These are phyloP conservation scores for Ascochyta clinopodiicola DNA, from an alignment of 2,329 filamentous ascomycete genomes.

Conservation along the genomic window DNA sequence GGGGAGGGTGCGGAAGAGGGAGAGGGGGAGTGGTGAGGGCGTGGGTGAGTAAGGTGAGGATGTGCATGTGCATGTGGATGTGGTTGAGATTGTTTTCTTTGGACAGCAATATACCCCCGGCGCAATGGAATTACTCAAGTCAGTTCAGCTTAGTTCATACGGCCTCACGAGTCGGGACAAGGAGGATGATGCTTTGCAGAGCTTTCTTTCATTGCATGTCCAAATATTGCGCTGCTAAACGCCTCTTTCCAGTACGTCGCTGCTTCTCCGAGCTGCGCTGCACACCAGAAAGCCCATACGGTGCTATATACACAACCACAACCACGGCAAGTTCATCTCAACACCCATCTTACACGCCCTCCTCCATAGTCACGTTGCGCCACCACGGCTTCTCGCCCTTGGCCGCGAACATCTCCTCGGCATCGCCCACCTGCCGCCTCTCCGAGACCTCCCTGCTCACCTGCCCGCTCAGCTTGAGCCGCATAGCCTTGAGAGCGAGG, in stretches of 20 bases:
- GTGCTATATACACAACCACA: slow-evolving; percentile 2
- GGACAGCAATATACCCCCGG: slow-evolving; percentile 19
- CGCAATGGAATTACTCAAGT: not conserved
- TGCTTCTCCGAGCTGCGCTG: slow-evolving; percentile 2
- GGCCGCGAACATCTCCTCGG: slow-evolving; percentile 71
- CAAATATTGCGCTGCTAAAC: slow-evolving; percentile 2
- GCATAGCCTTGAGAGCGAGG: slow-evolving; percentile 61
- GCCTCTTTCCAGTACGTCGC: not conserved
- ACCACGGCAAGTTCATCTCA: not conserved
- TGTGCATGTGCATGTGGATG: slow-evolving; percentile 1
- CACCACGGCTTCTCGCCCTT: slow-evolving; percentile 51
- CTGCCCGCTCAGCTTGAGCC: slow-evolving; percentile 70
- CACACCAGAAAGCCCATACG: not conserved
- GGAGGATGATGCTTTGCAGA: too few relatives aligned
- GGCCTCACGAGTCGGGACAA: too few relatives aligned
- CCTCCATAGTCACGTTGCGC: slow-evolving; percentile 58
- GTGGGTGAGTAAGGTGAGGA: slow-evolving; percentile 1
- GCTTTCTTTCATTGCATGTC: not conserved
- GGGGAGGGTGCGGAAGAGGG: slow-evolving; percentile 22
- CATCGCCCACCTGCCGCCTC: slow-evolving; percentile 88
- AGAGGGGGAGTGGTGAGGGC: slow-evolving; percentile 15
- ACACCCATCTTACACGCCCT: slow-evolving; percentile 47
- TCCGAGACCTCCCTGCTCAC: slow-evolving; percentile 73
- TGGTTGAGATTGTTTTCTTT: slow-evolving; percentile 2
- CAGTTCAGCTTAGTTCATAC: too few relatives aligned